Percentiles rank a stretch among this genome's conserved stretches.
These are phyloP conservation scores for Wallacemonas rigidus DNA, from an alignment of 208 protist genomes.

Conservation along the genomic window DNA sequence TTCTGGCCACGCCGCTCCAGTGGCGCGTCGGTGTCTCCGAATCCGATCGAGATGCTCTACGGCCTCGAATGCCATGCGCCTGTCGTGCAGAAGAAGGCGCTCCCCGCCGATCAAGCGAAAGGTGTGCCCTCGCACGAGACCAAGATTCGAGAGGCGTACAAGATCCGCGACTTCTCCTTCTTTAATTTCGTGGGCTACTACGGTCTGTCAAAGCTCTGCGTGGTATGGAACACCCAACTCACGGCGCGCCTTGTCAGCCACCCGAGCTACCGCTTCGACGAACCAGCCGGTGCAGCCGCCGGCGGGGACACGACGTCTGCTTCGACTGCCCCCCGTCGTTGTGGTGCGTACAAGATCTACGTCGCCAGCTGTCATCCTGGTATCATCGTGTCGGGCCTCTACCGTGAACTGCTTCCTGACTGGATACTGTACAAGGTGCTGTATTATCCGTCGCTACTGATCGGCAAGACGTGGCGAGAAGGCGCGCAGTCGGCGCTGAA, in stretches of 20 bases:
- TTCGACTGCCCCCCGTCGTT: not conserved
- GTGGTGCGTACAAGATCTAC: slow-evolving; percentile 49
- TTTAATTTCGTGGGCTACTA: slow-evolving; percentile 85
- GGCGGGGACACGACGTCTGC: not conserved
- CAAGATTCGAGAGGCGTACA: slow-evolving; percentile 19
- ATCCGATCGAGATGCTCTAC: slow-evolving; percentile 69
- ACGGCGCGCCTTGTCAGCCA: slow-evolving; percentile 35
- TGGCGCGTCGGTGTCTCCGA: not conserved
- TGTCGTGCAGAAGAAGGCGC: not conserved
- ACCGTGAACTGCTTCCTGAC: slow-evolving; percentile 75
- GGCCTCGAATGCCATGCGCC: slow-evolving; percentile 37
- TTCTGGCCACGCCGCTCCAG: not conserved
- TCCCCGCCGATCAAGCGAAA: not conserved
- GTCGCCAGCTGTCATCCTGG: slow-evolving; percentile 82
- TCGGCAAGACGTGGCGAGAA: slow-evolving; percentile 86
- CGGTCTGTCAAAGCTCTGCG: slow-evolving; percentile 84
- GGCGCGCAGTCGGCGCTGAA: slow-evolving; percentile 72
- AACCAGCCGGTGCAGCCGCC: not conserved
- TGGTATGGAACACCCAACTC: slow-evolving; percentile 82
- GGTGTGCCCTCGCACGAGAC: not conserved
- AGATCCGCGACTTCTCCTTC: slow-evolving; percentile 48
- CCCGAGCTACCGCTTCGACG: slow-evolving; percentile 2
- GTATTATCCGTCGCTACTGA: slow-evolving; percentile 82
- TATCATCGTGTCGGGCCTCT: slow-evolving; percentile 76
- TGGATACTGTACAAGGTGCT: slow-evolving; percentile 72